Conservation (phyloP, 352 stramenopile genomes). For the Pythium rhizo-oryzae region DNA sequence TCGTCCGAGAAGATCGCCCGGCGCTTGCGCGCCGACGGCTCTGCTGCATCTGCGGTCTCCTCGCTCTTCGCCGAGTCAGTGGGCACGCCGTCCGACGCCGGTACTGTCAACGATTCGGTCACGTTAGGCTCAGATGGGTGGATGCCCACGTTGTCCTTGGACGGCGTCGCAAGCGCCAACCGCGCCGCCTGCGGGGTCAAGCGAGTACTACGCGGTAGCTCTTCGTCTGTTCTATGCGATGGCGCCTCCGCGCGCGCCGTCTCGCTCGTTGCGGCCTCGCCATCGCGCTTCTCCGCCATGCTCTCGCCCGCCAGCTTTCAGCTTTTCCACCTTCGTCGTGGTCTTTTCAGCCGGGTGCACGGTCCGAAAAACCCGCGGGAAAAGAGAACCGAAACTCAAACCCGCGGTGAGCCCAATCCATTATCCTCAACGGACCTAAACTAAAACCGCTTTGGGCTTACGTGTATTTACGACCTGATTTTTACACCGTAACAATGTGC, state of each 20-base stretch:
- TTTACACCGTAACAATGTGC: constrained; percentile 4
- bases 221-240: background rate
- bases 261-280: background rate
- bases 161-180: constrained; percentile 3
- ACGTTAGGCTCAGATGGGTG: no score
- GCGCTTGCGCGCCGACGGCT: constrained; percentile 4
- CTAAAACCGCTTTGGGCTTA: background rate
- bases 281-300: constrained; percentile 4
- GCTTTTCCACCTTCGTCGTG: background rate
- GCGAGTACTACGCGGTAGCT: background rate
- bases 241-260: background rate
- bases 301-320: background rate
- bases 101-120: no score
- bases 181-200: constrained; percentile 5
- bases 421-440: background rate
- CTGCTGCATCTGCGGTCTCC: background rate
- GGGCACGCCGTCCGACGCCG: no score
- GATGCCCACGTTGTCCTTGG: background rate
- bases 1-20: constrained; percentile 19
- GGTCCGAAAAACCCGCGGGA: background rate
- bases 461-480: no score
- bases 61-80: no score
- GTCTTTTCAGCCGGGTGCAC: background rate
- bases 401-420: background rate
- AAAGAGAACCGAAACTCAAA: background rate